phyloP scores from a whole-genome alignment of 345 rosid genomes.

The Cardamine resedifolia region DNA sequence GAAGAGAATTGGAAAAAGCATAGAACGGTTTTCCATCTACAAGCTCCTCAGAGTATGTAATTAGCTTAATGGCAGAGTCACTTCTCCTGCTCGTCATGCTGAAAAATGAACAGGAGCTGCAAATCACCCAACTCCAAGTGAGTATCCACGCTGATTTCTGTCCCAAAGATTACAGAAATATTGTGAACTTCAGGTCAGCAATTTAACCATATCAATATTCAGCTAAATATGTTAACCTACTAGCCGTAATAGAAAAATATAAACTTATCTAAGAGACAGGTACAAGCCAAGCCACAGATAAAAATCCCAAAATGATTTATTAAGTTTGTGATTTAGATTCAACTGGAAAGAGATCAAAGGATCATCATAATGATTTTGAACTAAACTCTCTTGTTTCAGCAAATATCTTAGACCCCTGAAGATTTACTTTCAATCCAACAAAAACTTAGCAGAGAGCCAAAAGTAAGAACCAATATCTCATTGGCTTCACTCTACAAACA shows the following conservation, averaged over 20 bases:
- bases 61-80: slow-evolving; percentile 45
- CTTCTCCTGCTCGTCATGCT: slow-evolving; percentile 39
- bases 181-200: not conserved
- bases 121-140: slow-evolving; percentile 11
- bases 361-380: not conserved
- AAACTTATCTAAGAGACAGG: not conserved
- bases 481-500: not conserved
- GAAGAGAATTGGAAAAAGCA: slow-evolving; percentile 78
- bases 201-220: not conserved
- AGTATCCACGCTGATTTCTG: slow-evolving; percentile 19
- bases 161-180: slow-evolving; percentile 13
- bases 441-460: not conserved
- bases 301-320: not conserved
- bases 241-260: not conserved
- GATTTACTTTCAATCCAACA: not conserved
- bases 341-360: not conserved
- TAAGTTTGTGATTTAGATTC: not conserved
- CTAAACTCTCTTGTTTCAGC: not conserved
- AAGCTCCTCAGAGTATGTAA: slow-evolving; percentile 77
- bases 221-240: not conserved
- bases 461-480: not conserved
- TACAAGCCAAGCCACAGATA: slow-evolving; percentile 2
- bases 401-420: not conserved
- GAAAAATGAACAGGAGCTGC: slow-evolving; percentile 11
- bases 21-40: slow-evolving; percentile 67